Evolutionary conservation across 352 stramenopile species (phyloP), one percentile per base, ranked within the genome.

Genomic region (Phytopythium kandeliae): DNA sequence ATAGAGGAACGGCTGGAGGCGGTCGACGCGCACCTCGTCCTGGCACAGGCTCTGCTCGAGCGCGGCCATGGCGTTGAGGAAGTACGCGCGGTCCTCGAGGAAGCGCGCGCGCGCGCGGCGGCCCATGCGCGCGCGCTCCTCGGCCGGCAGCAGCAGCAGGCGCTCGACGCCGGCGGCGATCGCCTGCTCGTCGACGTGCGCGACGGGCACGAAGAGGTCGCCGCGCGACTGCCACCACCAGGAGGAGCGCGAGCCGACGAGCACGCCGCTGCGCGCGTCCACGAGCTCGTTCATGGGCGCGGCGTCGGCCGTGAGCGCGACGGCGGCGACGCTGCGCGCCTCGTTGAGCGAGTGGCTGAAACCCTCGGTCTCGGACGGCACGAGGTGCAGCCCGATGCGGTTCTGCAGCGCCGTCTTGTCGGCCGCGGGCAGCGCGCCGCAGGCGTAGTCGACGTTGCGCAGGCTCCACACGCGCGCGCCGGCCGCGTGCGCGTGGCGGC

Each of bases 331-430:
- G 50, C 80, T 89, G 25, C 83, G 78, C 17, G 83, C 83, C 54
- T 92, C 76, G 52, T 94, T 94, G 57, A 94, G 91, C 48, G 90
- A 90, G 58, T 94, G 83, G 30, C 83, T 76, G 48, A 92, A 94
- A 17, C 78, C 81, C 60, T 92, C 81, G 12, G 72, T 86, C 57
- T 86, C 75, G 43, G 75, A 89, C 12, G 81, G 81, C 60, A 75
- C 88, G 47, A 92, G 41, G 34, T 92, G 81, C 43, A 92, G 62
- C 16, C 81, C 81, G 48, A 92, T 83, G 48, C 69, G 58, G 55
- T 92, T 92, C 57, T 89, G 81, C 55, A 89, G 67, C 28, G 60
- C 66, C 38, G 73, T 72, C 48, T 86, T 86, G 51, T 79, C 60
- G 34, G 71, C 70, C 24, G 74, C 43, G 17, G 76, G 57, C 48